phyloP scores from a whole-genome alignment of 768 basidiomycete genomes.

The Cystobasidium ongulense region DNA sequence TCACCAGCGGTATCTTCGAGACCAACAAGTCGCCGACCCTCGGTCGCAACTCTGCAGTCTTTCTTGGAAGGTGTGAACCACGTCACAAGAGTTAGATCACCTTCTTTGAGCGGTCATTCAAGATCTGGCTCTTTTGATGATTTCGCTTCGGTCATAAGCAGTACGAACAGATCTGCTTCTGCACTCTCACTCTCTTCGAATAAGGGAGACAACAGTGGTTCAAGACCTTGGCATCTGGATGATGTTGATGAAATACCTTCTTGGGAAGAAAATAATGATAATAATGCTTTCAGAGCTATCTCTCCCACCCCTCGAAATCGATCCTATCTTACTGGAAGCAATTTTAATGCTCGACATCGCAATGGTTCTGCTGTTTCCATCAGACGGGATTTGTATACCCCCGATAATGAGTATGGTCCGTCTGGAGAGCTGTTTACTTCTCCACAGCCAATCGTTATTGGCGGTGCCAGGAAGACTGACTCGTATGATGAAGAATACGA shows the following conservation, averaged over 20 bases:
- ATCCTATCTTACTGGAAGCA: neutral
- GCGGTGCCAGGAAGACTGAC: neutral
- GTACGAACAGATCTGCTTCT: slow-evolving; percentile 77
- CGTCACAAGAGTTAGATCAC: slow-evolving; percentile 27
- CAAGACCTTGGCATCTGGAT: slow-evolving; percentile 26
- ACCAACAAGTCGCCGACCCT: neutral
- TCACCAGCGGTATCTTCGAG: slow-evolving; percentile 12
- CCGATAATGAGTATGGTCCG: neutral
- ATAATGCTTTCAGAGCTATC: neutral
- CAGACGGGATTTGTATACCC: neutral
- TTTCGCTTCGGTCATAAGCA: slow-evolving; percentile 82
- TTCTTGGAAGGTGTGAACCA: slow-evolving; percentile 63
- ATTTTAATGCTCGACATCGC: neutral
- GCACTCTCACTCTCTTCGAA: slow-evolving; percentile 52
- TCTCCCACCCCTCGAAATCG: slow-evolving; percentile 21
- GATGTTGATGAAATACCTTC: slow-evolving; percentile 22
- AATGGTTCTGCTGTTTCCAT: neutral
- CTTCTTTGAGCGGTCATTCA: slow-evolving; percentile 42
- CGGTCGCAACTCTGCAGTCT: slow-evolving; percentile 58
- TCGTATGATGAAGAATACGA: slow-evolving; percentile 16
- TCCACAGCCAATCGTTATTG: neutral
- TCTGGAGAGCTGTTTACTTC: neutral
- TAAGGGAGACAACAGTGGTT: neutral
- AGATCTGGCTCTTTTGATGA: slow-evolving; percentile 65
- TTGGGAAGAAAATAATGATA: slow-evolving; percentile 12